Evolutionary conservation across 148 eudicot genomes (phyloP).

Genomic region (Beta vulgaris): DNA sequence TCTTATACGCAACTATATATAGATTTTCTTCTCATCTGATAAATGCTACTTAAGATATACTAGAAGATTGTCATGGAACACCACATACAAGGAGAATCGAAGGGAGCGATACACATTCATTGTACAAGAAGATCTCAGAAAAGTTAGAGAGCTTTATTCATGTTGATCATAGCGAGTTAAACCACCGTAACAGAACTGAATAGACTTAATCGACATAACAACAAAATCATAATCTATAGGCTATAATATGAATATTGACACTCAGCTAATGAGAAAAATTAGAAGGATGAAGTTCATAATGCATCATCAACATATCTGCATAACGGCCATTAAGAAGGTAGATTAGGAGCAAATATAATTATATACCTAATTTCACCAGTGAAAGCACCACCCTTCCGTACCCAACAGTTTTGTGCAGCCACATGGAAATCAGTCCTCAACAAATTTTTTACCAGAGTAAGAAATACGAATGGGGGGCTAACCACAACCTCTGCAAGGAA

Average conservation of each 20-base stretch:
- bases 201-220: not conserved
- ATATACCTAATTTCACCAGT: slow-evolving; percentile 60
- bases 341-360: not conserved
- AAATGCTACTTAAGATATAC: not conserved
- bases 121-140: not conserved
- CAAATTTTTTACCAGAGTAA: slow-evolving; percentile 36
- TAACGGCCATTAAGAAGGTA: not conserved
- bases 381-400: slow-evolving; percentile 58
- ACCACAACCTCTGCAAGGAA: slow-evolving; percentile 53
- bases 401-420: slow-evolving; percentile 69
- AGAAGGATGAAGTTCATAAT: not conserved
- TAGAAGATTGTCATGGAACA: not conserved
- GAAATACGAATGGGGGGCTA: slow-evolving; percentile 57
- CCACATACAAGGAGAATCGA: not conserved
- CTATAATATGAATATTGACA: not conserved
- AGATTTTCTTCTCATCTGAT: too few relatives aligned
- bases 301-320: not conserved
- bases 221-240: not conserved
- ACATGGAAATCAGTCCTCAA: slow-evolving; percentile 52
- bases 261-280: too few relatives aligned
- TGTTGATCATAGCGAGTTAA: not conserved
- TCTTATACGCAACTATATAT: too few relatives aligned
- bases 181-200: not conserved
- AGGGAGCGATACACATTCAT: not conserved
- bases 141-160: not conserved